Base-by-base conservation (phyloP, 345 rosid species). In the Citrus unshiu region DNA sequence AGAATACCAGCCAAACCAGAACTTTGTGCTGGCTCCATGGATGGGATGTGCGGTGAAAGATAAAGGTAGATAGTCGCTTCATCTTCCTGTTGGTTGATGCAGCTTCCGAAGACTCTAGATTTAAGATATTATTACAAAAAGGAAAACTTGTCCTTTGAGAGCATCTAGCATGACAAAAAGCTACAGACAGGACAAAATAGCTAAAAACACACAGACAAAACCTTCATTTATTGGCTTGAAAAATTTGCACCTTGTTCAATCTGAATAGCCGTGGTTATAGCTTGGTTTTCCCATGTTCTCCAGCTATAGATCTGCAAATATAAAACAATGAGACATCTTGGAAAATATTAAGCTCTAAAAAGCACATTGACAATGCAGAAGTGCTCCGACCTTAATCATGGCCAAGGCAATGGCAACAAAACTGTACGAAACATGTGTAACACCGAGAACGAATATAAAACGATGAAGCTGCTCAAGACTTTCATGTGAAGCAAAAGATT, bases 401-500 rank as follows among this genome's bases (percentile, higher is more conserved):
- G 91, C 92, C 80, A 90, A 79, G 56, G 85, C 89, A 64, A 90
- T 74, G 77, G 93, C 84, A 63, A 83, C 40, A 46, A 91, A 91
- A 83, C 91, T 90, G 89, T 91, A 91, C 2, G 88, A 84, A 81
- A 90, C 90, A 82, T 91, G 95, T 72, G 86, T 76, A 43, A 72
- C 32, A 1, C 81, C 93, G 68, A 91, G 92, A 73, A 83, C 89
- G 78, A 91, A 91, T 82, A 90, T 67, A 79, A 91, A 87, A 27
- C 89, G 87, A 73, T 90, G 95, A 77, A 91, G 92, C 85, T 91
- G 92, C 81, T 91, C 93, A 18, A 91, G 91, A 83, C 93, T 88
- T 85, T 90, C 88, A 37, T 76, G 12, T 39, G 93, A 91, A 76
- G 91, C 95, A 83, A 91, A 91, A 69, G 93, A 85, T 71, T 88